A percentile compares a stretch with the other conserved stretches of the same genome.
Conservation (phyloP, 306 rosid genomes). For the Amphicarpaea edgeworthii region DNA sequence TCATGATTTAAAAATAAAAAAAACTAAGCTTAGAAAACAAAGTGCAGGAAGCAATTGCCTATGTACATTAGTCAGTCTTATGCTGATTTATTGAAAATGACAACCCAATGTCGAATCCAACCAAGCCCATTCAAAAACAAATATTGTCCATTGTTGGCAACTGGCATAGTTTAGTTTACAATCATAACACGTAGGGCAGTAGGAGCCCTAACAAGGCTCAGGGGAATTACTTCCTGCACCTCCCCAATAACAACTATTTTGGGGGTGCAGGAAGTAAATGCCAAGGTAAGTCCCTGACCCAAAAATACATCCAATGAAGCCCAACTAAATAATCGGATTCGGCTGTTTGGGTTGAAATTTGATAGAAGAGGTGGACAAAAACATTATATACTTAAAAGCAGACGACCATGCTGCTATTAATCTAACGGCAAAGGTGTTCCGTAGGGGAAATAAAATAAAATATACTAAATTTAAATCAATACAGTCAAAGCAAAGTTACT, state of each 20-base stretch:
- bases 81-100: background rate
- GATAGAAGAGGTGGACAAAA: background rate
- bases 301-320: background rate
- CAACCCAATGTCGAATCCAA: background rate
- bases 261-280: too few species aligned
- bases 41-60: too few species aligned
- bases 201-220: background rate
- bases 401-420: background rate
- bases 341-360: background rate
- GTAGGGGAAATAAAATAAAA: background rate
- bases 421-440: background rate
- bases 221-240: too few species aligned
- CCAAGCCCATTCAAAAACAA: background rate
- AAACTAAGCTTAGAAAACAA: too few species aligned
- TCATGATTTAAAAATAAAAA: too few species aligned
- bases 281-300: too few species aligned
- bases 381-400: conserved; percentile 6
- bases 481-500: background rate
- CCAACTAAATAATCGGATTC: background rate
- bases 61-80: background rate
- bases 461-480: conserved; percentile 18
- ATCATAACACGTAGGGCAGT: background rate
- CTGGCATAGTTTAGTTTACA: background rate
- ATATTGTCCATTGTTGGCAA: background rate
- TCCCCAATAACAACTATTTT: too few species aligned